These are phyloP conservation scores for Naganishia albida DNA, from an alignment of 1,284 basidiomycete genomes.

Conservation along the genomic window DNA sequence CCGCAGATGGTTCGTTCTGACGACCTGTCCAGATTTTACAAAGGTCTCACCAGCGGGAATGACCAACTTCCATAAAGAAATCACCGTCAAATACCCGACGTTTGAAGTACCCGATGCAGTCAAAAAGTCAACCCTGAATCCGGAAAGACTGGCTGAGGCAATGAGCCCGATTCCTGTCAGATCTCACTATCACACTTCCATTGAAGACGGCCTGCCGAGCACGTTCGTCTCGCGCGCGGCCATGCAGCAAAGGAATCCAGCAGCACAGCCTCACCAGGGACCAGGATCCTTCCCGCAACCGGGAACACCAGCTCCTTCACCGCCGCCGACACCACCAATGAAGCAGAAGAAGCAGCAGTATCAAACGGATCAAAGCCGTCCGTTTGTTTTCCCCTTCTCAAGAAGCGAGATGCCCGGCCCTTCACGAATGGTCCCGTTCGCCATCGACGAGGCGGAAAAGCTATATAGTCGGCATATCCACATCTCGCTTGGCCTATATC, in stretches of 20 bases:
- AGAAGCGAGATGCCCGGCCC: slow-evolving; percentile 50
- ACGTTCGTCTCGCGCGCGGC: slow-evolving; percentile 29
- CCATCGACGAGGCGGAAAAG: slow-evolving; percentile 91
- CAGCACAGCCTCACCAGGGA: slow-evolving; percentile 34
- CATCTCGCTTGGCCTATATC: slow-evolving; percentile 81
- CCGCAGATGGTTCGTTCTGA: not conserved
- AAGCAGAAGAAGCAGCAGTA: slow-evolving; percentile 98
- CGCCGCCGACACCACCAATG: slow-evolving; percentile 69
- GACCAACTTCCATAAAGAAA: slow-evolving; percentile 81
- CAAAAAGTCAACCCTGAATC: slow-evolving; percentile 37
- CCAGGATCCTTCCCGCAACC: slow-evolving; percentile 34
- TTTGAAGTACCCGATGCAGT: slow-evolving; percentile 59
- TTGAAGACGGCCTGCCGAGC: slow-evolving; percentile 52
- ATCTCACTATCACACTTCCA: slow-evolving; percentile 78
- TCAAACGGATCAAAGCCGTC: slow-evolving; percentile 92
- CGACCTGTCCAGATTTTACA: slow-evolving; percentile 58
- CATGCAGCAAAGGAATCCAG: slow-evolving; percentile 4
- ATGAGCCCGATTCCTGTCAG: slow-evolving; percentile 90
- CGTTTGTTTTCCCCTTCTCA: slow-evolving; percentile 95
- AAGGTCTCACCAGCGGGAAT: slow-evolving; percentile 88
- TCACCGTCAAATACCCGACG: slow-evolving; percentile 89
- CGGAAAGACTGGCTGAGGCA: slow-evolving; percentile 75
- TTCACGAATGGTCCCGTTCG: slow-evolving; percentile 73
- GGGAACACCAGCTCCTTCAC: slow-evolving; percentile 83
- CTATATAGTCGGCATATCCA: slow-evolving; percentile 90